Conservation (phyloP, 2,329 filamentous ascomycete genomes). For the Exophiala spinifera region DNA sequence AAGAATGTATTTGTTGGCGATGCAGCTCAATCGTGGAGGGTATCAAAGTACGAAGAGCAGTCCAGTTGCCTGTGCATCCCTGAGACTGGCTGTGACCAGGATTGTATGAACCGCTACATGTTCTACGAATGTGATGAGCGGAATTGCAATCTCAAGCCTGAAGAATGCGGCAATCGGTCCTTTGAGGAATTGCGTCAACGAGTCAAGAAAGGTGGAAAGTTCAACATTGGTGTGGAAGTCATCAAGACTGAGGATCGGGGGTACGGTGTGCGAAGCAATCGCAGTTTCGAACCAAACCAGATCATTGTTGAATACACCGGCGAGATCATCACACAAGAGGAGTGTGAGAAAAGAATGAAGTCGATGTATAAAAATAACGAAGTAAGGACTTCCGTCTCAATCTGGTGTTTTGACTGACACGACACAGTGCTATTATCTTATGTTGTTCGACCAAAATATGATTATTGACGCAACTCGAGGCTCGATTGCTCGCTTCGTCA, state of each 20-base stretch:
- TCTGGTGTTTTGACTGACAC: constrained; percentile 23
- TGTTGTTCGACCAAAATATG: constrained; percentile 98
- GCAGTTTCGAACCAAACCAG: constrained; percentile 81
- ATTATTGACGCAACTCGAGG: constrained; percentile 89
- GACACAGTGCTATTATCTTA: constrained; percentile 86
- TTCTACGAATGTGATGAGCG: constrained; percentile 90
- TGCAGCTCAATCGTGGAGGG: constrained; percentile 76
- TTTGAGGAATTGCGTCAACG: constrained; percentile 78
- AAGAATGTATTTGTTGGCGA: constrained; percentile 92
- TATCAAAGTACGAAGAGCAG: constrained; percentile 68
- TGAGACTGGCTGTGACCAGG: constrained; percentile 79
- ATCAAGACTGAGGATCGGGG: constrained; percentile 86
- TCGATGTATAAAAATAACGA: constrained; percentile 91
- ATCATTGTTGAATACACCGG: constrained; percentile 99
- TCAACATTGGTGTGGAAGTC: constrained; percentile 90
- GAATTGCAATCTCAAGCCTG: constrained; percentile 78
- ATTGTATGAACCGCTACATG: constrained; percentile 94
- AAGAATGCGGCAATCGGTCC: constrained; percentile 76
- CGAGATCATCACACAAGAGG: constrained; percentile 92
- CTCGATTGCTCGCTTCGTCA: constrained; percentile 95
- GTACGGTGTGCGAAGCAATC: constrained; percentile 86
- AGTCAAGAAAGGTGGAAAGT: constrained; percentile 75
- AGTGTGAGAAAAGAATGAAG: constrained; percentile 91
- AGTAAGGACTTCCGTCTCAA: constrained; percentile 51
- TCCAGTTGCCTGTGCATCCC: constrained; percentile 74